A percentile compares a stretch with the other conserved stretches of the same genome.
phyloP scores from a whole-genome alignment of 1,284 basidiomycete species.

The Peniophora sp. region DNA sequence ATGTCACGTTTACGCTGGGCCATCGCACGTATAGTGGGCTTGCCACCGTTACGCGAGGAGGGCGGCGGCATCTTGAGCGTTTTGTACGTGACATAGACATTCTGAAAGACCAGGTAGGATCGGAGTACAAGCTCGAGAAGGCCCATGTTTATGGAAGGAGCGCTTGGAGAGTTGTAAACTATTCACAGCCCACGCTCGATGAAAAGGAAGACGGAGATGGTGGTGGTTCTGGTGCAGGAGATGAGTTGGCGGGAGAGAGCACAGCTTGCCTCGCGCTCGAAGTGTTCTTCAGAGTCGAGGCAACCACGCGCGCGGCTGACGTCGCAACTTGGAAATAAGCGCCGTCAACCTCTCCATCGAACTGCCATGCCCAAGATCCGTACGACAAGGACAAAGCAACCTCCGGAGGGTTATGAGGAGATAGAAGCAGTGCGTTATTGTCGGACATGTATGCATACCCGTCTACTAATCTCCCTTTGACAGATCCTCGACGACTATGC shows the following conservation, averaged over 20 bases:
- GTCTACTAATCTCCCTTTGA: neutral
- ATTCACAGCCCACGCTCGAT: neutral
- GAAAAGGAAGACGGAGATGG: constrained; percentile 2
- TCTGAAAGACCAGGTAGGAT: constrained; percentile 62
- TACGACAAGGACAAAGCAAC: constrained; percentile 90
- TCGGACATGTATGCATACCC: too few species aligned
- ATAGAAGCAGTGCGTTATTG: constrained; percentile 63
- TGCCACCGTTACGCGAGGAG: constrained; percentile 50
- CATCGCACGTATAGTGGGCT: constrained; percentile 55
- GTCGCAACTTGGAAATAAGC: too few species aligned
- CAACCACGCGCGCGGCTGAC: neutral
- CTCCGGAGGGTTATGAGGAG: constrained; percentile 97
- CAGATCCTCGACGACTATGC: constrained; percentile 92
- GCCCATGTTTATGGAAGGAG: constrained; percentile 38
- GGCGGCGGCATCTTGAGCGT: constrained; percentile 59
- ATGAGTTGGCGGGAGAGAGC: too few species aligned
- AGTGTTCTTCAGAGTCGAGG: neutral
- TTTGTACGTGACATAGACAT: constrained; percentile 79
- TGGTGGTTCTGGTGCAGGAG: constrained; percentile 5
- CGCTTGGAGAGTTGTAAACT: constrained; percentile 3
- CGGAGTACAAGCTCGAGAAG: constrained; percentile 63
- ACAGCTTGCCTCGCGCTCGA: too few species aligned
- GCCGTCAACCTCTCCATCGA: too few species aligned
- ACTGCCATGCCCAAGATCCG: constrained; percentile 87
- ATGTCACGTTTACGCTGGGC: constrained; percentile 72